Evolutionary conservation across 352 stramenopile species (phyloP), one percentile per base, ranked within the genome.

Genomic region (Pythium graminicola): DNA sequence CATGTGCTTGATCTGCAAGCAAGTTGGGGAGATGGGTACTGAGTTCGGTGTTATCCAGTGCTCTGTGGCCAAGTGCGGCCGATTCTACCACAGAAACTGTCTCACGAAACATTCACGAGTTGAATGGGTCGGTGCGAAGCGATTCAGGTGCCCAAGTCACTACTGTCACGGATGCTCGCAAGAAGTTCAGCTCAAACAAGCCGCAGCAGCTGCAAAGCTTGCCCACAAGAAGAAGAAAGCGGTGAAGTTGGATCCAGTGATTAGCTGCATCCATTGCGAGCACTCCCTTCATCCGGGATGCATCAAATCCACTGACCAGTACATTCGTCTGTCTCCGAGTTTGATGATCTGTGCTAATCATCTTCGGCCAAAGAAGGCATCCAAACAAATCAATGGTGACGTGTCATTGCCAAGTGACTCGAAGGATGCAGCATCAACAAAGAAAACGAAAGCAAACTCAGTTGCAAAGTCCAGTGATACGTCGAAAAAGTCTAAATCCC

Each of bases 41-140:
- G 82, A 96, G 60, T 93, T 89, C 63, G 86, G 89, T 29, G 89
- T 97, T 7, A 88, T 84, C 1, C 86, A 95, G 62, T 97, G 89
- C 53, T 91, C 86, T 14, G 85, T 95, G 54, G 81, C 81, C 19
- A 95, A 93, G 58, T 97, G 89, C 51, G 89, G 89, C 16, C 73
- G 89, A n/a, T 97, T 96, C 55, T 96, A 97, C 70, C 89, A 97
- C 68, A 86, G 90, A 50, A 76, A 77, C 6, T 95, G 87, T 45
- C 55, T 96, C n/a, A 65, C 71, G 2, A 81, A 85, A 36, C 71
- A 85, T 33, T 52, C 71, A 17, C 76, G 81, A 4, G 86, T 93
- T 8, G 78, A 95, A 44, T 94, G 85, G 81, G 76, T 93, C 33
- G 86, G 81, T 9, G 89, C 93, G 62, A 89, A 89, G 46, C 72